phyloP scores from a whole-genome alignment of 1,139 yeast species.

The Komagataea norvegica region DNA sequence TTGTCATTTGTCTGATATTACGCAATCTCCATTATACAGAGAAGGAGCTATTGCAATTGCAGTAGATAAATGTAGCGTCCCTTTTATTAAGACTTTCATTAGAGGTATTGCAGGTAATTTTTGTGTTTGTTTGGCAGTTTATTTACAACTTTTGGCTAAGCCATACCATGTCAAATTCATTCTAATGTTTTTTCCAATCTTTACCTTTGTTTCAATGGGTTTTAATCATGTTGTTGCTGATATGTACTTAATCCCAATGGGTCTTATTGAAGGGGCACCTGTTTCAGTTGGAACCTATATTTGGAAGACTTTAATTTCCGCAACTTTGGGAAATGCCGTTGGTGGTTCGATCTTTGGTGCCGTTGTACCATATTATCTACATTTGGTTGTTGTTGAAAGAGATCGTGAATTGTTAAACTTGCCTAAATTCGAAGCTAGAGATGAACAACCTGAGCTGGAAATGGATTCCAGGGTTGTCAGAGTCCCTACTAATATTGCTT shows the following conservation, averaged over 20 bases:
- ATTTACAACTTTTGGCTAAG: conserved; percentile 69
- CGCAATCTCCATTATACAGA: conserved; percentile 36
- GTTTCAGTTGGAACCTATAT: conserved; percentile 58
- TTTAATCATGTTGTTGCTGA: conserved; percentile 81
- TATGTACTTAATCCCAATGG: conserved; percentile 63
- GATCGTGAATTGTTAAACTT: conserved; percentile 56
- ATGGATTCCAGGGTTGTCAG: conserved; percentile 75
- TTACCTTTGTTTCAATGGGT: conserved; percentile 69
- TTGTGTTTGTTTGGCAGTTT: conserved; percentile 68
- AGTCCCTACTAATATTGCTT: conserved; percentile 27
- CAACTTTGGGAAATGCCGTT: conserved; percentile 61
- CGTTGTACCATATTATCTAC: conserved; percentile 63
- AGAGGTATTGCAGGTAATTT: conserved; percentile 74
- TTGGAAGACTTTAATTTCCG: conserved; percentile 70
- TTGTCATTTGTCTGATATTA: conserved; percentile 49
- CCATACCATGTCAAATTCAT: conserved; percentile 74
- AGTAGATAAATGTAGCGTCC: conserved; percentile 40
- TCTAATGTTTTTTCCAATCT: conserved; percentile 61
- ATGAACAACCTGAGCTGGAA: conserved; percentile 74
- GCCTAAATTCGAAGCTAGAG: conserved; percentile 65
- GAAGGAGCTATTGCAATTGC: conserved; percentile 46
- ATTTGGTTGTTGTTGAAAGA: conserved; percentile 61
- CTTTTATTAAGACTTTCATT: conserved; percentile 56
- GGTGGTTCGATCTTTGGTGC: conserved; percentile 66
- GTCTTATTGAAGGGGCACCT: conserved; percentile 57